A percentile compares a stretch with the other conserved stretches of the same genome.
Evolutionary conservation across 805 yeast genomes (phyloP).

Genomic region (Teunomyces tritomae): DNA sequence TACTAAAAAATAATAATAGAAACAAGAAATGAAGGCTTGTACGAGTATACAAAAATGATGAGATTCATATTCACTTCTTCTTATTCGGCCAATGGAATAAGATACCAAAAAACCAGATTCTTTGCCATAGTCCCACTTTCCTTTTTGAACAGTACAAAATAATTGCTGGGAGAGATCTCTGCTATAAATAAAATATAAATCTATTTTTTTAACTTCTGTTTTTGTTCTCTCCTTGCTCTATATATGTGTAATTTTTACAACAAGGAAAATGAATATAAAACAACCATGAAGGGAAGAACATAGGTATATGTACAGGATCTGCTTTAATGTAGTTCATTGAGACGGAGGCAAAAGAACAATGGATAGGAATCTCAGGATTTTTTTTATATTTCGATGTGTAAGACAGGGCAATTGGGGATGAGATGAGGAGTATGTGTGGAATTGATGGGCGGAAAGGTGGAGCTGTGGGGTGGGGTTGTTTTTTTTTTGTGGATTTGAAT

Average conservation of each 20-base stretch:
- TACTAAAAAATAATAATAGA: not conserved
- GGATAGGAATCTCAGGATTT: not conserved
- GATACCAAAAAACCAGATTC: not conserved
- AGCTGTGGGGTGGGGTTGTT: no score
- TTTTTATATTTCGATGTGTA: not conserved
- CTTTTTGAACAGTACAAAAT: constrained; percentile 2
- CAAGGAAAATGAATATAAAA: constrained; percentile 1
- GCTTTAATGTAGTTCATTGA: constrained; percentile 1
- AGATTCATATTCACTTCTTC: constrained; percentile 2
- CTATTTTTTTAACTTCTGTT: not conserved
- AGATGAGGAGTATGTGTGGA: not conserved
- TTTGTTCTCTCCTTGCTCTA: constrained; percentile 1
- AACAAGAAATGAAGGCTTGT: constrained; percentile 3
- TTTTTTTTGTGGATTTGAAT: not conserved
- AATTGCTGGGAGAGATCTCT: not conserved
- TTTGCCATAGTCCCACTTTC: constrained; percentile 1
- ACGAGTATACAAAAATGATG: constrained; percentile 1
- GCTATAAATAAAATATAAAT: constrained; percentile 3
- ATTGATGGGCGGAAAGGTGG: not conserved
- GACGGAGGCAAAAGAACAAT: not conserved
- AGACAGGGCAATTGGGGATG: not conserved
- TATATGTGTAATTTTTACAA: constrained; percentile 2
- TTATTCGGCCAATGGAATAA: not conserved
- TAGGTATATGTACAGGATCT: constrained; percentile 1
- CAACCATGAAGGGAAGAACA: not conserved